phyloP scores from a whole-genome alignment of 139 green algal genomes.

The Marvania coccoides region DNA sequence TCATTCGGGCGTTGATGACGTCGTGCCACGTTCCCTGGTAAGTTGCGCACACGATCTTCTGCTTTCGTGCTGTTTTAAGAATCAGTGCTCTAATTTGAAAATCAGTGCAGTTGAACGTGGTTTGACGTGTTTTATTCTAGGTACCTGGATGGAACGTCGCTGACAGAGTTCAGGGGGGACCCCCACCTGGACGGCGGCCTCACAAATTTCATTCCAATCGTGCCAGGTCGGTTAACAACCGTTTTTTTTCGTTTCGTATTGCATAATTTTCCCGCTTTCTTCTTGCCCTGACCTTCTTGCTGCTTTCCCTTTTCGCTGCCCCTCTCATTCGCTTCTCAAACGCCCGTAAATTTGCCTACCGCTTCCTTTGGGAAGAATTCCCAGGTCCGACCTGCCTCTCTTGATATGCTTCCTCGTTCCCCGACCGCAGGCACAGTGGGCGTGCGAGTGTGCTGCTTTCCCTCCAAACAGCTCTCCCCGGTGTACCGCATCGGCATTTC shows the following conservation, averaged over 20 bases:
- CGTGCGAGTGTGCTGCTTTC: constrained; percentile 59
- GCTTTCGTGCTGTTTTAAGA: background rate
- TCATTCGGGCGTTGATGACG: constrained; percentile 68
- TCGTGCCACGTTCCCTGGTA: constrained; percentile 70
- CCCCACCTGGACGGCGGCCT: constrained; percentile 65
- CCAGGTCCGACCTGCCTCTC: too few species aligned
- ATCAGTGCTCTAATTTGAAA: too few species aligned
- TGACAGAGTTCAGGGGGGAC: constrained; percentile 42
- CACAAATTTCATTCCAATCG: constrained; percentile 78
- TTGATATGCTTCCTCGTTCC: too few species aligned
- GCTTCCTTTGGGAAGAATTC: too few species aligned
- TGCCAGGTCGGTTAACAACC: too few species aligned
- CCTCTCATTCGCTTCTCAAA: too few species aligned
- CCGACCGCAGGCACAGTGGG: constrained; percentile 25
- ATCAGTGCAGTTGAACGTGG: background rate
- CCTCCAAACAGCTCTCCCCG: constrained; percentile 26
- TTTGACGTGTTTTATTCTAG: background rate
- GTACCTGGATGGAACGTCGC: constrained; percentile 10
- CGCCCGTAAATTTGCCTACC: too few species aligned
- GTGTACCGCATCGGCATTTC: constrained; percentile 37
- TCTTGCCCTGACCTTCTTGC: too few species aligned
- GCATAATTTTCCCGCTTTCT: too few species aligned
- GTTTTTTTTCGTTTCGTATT: too few species aligned
- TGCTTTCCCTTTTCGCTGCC: too few species aligned
- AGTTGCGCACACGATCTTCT: too few species aligned